Evolutionary conservation across 768 basidiomycete species (phyloP), one percentile per base, ranked within the genome.

Genomic region (Hypholoma fasciculare): DNA sequence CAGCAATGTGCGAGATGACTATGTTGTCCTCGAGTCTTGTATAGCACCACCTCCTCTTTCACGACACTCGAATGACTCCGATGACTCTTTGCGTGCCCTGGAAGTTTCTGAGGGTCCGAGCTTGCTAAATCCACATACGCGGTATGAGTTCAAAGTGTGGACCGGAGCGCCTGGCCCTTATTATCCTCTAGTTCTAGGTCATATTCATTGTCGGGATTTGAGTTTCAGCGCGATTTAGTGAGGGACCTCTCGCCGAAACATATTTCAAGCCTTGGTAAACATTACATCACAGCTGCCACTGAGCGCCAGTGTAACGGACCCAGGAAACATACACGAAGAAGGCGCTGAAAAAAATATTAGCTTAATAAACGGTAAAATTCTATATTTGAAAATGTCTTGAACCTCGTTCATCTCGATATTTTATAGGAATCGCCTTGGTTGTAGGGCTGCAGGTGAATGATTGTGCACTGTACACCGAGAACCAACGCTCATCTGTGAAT

Each of bases 371-470:
- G 92, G 94, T 89, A 65, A 57, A 82, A 68, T 26, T n/a, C n/a
- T 49, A n/a, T 44, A 5, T 44, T 40, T 40, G 8, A 46, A 17
- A 14, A 58, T 23, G 17, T 27, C 54, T 12, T 56, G 9, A n/a
- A 19, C 20, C 17, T 30, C 39, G 52, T 43, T 38, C 36, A 44
- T 40, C 19, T 40, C 43, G 19, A 40, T 34, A 16, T 5, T 54
- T 9, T 40, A 3, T 46, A 93, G 94, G 90, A n/a, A 84, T 96
- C 63, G 94, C 90, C 27, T 75, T 97, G 43, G 83, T 95, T 61
- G 86, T 91, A 16, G 93, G 94, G 7, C 72, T 85, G 63, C 94
- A 96, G 79, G 90, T 89, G 66, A 64, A 72, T 63, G 19, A 56
- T 12, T 14, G 48, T 30, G 30, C 27, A 23, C 16, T 27, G 12